A percentile compares a stretch with the other conserved stretches of the same genome.
phyloP scores from a whole-genome alignment of 768 basidiomycete genomes.

The Sarcomyxa edulis region DNA sequence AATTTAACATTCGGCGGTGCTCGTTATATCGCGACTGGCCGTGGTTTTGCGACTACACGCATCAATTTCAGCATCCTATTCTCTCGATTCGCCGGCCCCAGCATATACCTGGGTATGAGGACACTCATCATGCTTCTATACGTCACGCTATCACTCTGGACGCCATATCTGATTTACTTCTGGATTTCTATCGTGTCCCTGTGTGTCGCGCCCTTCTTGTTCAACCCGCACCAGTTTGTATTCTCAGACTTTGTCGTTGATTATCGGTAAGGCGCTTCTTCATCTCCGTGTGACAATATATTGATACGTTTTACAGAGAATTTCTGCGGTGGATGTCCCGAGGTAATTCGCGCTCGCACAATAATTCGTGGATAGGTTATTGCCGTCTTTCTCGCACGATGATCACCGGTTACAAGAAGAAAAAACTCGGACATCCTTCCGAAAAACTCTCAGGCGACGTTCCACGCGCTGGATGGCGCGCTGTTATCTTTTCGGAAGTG shows the following conservation, averaged over 20 bases:
- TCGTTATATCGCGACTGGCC: conserved; percentile 96
- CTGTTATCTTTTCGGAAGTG: conserved; percentile 84
- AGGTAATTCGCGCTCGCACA: conserved; percentile 95
- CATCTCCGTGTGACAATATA: not conserved
- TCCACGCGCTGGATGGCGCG: conserved; percentile 89
- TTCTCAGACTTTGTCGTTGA: conserved; percentile 97
- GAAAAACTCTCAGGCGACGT: conserved; percentile 96
- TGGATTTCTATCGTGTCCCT: conserved; percentile 93
- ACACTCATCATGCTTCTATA: conserved; percentile 91
- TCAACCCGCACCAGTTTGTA: conserved; percentile 99
- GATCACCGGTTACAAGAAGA: conserved; percentile 99
- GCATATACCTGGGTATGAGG: conserved; percentile 95
- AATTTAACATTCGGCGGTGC: conserved; percentile 98
- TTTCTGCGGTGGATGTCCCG: conserved; percentile 99
- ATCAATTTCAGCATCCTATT: conserved; percentile 94
- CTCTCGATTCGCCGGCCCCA: conserved; percentile 97
- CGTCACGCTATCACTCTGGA: conserved; percentile 89
- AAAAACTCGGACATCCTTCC: conserved; percentile 92
- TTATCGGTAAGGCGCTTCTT: conserved; percentile 55
- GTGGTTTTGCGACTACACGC: conserved; percentile 96
- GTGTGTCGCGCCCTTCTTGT: conserved; percentile 94
- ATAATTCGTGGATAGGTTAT: conserved; percentile 99
- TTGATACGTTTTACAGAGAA: conserved; percentile 51
- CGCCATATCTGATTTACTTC: conserved; percentile 93
- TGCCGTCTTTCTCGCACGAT: conserved; percentile 96